A percentile compares a stretch with the other conserved stretches of the same genome.
Conservation (phyloP, 2,329 filamentous ascomycete species). For the Ciborinia camelliae region DNA sequence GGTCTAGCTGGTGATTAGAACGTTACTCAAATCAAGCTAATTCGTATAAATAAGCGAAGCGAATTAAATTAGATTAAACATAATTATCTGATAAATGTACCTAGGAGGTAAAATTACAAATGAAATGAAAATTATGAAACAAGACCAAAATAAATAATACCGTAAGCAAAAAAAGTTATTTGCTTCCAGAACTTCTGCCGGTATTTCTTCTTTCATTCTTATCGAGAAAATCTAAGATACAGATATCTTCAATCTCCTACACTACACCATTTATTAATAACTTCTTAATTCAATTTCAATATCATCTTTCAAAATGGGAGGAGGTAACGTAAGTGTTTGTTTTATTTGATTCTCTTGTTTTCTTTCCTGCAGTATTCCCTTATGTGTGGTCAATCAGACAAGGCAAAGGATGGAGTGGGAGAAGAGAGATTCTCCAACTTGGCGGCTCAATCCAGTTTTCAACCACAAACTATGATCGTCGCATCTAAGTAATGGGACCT, state of each 20-base stretch:
- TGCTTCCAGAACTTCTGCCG: conserved; percentile 4
- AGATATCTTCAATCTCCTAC: background rate
- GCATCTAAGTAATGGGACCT: conserved; percentile 10
- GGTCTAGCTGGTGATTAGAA: conserved; percentile 11
- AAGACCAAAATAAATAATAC: background rate
- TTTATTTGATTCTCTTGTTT: background rate
- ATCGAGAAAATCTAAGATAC: background rate
- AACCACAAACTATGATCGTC: conserved; percentile 4
- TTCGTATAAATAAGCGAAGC: conserved; percentile 5
- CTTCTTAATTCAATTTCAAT: background rate
- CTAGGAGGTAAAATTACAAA: background rate
- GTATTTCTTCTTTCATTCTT: background rate
- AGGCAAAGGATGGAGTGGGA: no score
- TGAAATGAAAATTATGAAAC: no score
- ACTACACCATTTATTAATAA: conserved; percentile 1
- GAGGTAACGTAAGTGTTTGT: conserved; percentile 22
- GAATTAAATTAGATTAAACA: background rate
- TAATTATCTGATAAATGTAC: background rate
- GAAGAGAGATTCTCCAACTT: conserved; percentile 1
- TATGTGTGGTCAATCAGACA: background rate
- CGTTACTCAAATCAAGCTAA: background rate
- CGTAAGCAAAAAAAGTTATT: background rate
- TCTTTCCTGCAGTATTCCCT: background rate
- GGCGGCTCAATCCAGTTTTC: conserved; percentile 9
- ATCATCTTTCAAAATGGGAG: conserved; percentile 20